These are phyloP conservation scores for Trichoderma arundinaceum DNA, from an alignment of 2,329 filamentous ascomycete genomes.

Conservation along the genomic window DNA sequence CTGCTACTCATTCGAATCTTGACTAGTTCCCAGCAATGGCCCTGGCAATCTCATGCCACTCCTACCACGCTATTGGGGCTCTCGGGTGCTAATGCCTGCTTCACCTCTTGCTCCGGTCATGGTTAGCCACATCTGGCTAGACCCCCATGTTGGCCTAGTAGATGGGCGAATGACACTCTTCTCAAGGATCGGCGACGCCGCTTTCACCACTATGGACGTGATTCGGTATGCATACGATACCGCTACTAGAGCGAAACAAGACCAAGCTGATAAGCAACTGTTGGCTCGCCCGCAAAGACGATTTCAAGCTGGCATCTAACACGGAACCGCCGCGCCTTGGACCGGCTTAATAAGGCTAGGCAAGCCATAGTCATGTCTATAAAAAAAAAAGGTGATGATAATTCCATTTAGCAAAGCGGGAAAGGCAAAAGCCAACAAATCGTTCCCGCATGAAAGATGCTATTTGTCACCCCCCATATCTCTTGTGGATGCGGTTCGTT, in stretches of 20 bases:
- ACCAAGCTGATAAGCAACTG: constrained; percentile 18
- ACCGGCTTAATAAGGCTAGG: background rate
- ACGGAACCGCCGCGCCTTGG: constrained; percentile 17
- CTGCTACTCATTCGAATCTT: background rate
- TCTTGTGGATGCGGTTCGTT: background rate
- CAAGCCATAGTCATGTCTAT: background rate
- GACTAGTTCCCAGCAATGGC: background rate
- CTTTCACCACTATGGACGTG: constrained; percentile 2
- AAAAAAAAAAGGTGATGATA: background rate
- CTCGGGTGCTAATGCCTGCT: constrained; percentile 3
- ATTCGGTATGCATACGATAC: constrained; percentile 6
- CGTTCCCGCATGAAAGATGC: background rate
- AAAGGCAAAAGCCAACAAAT: constrained; percentile 17
- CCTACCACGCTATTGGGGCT: constrained; percentile 4
- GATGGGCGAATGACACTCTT: constrained; percentile 23
- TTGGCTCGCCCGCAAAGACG: background rate
- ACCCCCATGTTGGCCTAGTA: background rate
- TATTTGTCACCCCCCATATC: constrained; percentile 10
- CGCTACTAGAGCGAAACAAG: background rate
- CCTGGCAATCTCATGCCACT: constrained; percentile 23
- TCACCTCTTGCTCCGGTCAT: constrained; percentile 5
- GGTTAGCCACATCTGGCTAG: constrained; percentile 21
- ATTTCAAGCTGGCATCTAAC: background rate
- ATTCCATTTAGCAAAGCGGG: background rate
- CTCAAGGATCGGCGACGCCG: constrained; percentile 29